Conservation (phyloP, 495 filamentous ascomycete genomes). For the Penicillium simplicissimum region DNA sequence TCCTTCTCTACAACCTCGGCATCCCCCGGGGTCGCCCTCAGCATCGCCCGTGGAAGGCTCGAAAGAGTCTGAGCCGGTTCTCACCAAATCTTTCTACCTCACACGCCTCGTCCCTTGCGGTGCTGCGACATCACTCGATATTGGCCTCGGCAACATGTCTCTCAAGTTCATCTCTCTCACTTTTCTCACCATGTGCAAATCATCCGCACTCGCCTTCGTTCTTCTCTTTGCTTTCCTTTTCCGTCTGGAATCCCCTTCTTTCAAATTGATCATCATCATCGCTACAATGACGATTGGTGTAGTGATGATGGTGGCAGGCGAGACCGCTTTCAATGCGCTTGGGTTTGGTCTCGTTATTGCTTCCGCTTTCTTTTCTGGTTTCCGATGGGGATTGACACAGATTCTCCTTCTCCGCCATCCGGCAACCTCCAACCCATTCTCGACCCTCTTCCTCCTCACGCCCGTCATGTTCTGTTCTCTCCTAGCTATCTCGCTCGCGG, state of each 20-base stretch:
- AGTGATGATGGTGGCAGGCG: slow-evolving; percentile 98
- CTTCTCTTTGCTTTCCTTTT: slow-evolving; percentile 95
- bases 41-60: slow-evolving; percentile 48
- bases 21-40: slow-evolving; percentile 45
- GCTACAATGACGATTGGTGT: slow-evolving; percentile 92
- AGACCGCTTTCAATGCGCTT: slow-evolving; percentile 84
- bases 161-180: slow-evolving; percentile 94
- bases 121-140: slow-evolving; percentile 89
- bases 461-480: slow-evolving; percentile 93
- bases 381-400: slow-evolving; percentile 96
- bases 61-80: slow-evolving; percentile 62
- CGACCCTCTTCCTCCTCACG: slow-evolving; percentile 93
- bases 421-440: slow-evolving; percentile 95
- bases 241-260: slow-evolving; percentile 83
- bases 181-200: slow-evolving; percentile 99
- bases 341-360: slow-evolving; percentile 92
- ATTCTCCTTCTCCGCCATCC: slow-evolving; percentile 93
- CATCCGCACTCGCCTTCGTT: slow-evolving; percentile 91
- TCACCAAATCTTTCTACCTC: slow-evolving; percentile 89
- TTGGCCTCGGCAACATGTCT: slow-evolving; percentile 94
- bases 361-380: slow-evolving; percentile 91
- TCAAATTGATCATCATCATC: slow-evolving; percentile 84
- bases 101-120: slow-evolving; percentile 93
- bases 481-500: slow-evolving; percentile 75
- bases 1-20: slow-evolving; percentile 76